Base-by-base conservation (phyloP, 192 early-diverging fungal species). In the Dispira parvispora region DNA sequence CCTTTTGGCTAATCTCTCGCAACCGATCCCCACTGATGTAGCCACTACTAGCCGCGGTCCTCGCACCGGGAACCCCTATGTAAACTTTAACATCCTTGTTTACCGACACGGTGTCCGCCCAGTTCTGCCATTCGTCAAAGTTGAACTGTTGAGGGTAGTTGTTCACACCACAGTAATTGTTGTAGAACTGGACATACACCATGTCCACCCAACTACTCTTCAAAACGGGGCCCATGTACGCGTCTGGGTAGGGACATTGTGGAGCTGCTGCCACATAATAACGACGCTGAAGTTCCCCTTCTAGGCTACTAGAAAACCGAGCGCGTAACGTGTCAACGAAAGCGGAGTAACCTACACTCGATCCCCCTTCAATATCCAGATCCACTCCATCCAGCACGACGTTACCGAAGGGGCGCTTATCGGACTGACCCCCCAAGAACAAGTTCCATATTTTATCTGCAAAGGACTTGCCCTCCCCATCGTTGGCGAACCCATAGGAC, bases 141-240 rank as follows among this genome's bases (percentile, higher is more conserved):
- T 89, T 89, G 72, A 83, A 88, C 66, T 71, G 76, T 45, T 67
- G 68, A 45, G 72, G 64, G 44, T 57, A 62, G 44, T 69, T 66
- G 56, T 73, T 69, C 9, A 79, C 66, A 27, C 76, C 72, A 52
- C 87, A 89, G 68, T 81, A 87, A 72, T 89, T 89, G 74, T 89
- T 89, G 74, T 89, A 89, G 63, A 86, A 89, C 69, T 89, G 87
- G 1, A 89, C 80, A 77, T 80, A 84, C 0, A 89, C 73, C 81
- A 85, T 76, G 60, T 85, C 82, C 8, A 82, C 68, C 56, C 79
- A 83, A 3, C 84, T 78, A 27, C 76, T 68, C 52, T 84, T 72
- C 5, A 86, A 66, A 20, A 79, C 72, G 0, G 72, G 71, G 0
- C 79, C 81, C 1, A 84, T 61, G 65, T 85, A 83, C 1, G 75